Percentiles rank a stretch among this genome's conserved stretches.
phyloP scores from a whole-genome alignment of 371 early-diverging fungal species.

The Mycotypha africana region DNA sequence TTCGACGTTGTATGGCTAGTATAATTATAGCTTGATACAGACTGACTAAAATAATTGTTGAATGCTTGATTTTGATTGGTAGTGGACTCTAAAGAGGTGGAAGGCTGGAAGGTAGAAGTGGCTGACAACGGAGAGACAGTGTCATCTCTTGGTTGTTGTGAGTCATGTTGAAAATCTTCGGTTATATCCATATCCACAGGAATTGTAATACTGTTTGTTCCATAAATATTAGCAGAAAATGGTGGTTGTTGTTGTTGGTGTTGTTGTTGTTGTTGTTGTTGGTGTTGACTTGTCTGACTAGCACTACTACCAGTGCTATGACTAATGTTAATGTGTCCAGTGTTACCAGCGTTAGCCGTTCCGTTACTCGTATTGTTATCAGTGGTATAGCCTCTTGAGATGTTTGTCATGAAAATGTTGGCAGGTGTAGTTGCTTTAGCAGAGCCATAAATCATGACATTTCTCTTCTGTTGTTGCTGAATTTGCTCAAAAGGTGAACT shows the following conservation, averaged over 20 bases:
- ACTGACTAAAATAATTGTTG: constrained; percentile 21
- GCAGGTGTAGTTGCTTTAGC: constrained; percentile 19
- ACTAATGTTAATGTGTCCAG: neutral
- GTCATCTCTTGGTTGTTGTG: too few relatives aligned
- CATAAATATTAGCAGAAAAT: constrained; percentile 9
- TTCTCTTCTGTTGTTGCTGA: constrained; percentile 11
- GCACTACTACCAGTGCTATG: too few relatives aligned
- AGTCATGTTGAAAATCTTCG: too few relatives aligned
- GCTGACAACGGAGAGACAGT: constrained; percentile 14
- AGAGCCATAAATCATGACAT: constrained; percentile 32
- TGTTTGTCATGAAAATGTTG: constrained; percentile 1
- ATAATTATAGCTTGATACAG: constrained; percentile 16
- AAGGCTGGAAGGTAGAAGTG: constrained; percentile 19
- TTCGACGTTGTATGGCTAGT: neutral
- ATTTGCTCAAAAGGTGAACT: too few relatives aligned
- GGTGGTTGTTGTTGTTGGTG: neutral
- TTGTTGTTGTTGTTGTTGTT: too few relatives aligned
- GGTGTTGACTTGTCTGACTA: too few relatives aligned
- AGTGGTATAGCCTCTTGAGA: neutral
- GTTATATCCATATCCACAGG: constrained; percentile 30
- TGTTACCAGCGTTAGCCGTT: too few relatives aligned
- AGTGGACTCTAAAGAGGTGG: constrained; percentile 15
- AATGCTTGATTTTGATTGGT: too few relatives aligned
- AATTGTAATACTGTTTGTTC: constrained; percentile 31
- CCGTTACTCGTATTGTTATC: neutral